Percentiles rank a stretch among this genome's conserved stretches.
phyloP scores from a whole-genome alignment of 2,329 filamentous ascomycete genomes.

The Colletotrichum higginsianum region DNA sequence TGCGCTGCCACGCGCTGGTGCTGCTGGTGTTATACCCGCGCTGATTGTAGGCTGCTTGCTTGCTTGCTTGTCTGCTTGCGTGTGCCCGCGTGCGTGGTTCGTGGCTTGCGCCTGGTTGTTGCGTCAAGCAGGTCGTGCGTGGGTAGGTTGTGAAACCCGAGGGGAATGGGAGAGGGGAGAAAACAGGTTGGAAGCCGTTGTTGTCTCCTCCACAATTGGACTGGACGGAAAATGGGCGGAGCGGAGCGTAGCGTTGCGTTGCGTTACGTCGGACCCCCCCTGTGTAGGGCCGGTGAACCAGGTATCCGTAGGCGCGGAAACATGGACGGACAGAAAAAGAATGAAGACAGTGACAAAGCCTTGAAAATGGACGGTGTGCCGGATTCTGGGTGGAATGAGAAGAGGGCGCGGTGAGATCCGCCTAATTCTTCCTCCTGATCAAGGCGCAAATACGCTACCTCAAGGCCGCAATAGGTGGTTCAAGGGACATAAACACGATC shows the following conservation, averaged over 20 bases:
- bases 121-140: slow-evolving; percentile 29
- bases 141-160: slow-evolving; percentile 29
- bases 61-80: neutral
- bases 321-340: neutral
- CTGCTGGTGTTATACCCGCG: slow-evolving; percentile 17
- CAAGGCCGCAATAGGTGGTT: neutral
- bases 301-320: neutral
- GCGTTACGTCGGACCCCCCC: slow-evolving; percentile 11
- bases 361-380: neutral
- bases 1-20: slow-evolving; percentile 35
- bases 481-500: neutral
- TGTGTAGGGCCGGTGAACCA: slow-evolving; percentile 5
- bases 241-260: slow-evolving; percentile 22
- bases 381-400: neutral
- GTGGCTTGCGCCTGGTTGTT: slow-evolving; percentile 33
- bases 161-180: slow-evolving; percentile 27
- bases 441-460: neutral
- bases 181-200: slow-evolving; percentile 32
- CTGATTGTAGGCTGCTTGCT: slow-evolving; percentile 15
- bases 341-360: neutral
- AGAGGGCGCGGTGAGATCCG: too few relatives aligned
- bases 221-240: slow-evolving; percentile 28
- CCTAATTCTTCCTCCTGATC: neutral
- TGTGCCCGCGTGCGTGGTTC: slow-evolving; percentile 27
- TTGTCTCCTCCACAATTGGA: slow-evolving; percentile 36